A percentile compares a stretch with the other conserved stretches of the same genome.
These are phyloP conservation scores for Solanum chmielewskii DNA, from an alignment of 257 asterid genomes.

Conservation along the genomic window DNA sequence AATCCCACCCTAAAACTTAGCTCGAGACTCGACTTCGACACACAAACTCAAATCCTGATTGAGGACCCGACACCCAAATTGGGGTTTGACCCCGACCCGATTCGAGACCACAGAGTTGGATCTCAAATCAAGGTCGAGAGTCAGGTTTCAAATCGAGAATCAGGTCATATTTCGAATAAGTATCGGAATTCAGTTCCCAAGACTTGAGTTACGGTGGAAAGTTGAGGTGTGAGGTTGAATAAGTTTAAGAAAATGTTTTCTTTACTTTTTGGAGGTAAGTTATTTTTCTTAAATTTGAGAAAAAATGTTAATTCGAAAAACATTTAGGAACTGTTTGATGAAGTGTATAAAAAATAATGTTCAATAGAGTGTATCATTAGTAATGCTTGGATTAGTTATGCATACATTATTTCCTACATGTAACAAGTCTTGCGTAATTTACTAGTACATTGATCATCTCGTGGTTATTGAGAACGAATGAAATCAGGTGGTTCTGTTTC, in stretches of 20 bases:
- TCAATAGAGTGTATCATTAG: neutral
- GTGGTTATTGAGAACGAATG: no score
- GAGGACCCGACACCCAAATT: neutral
- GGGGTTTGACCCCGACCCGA: neutral
- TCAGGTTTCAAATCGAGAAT: neutral
- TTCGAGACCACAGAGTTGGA: neutral
- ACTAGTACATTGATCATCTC: neutral
- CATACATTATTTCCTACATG: neutral
- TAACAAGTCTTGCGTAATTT: neutral
- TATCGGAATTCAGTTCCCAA: neutral
- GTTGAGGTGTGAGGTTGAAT: neutral
- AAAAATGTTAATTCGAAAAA: no score
- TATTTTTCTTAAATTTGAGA: neutral
- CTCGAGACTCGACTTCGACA: neutral
- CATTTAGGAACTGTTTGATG: neutral
- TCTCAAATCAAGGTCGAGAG: neutral
- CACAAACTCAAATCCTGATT: neutral
- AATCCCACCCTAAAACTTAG: neutral
- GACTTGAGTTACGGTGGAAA: neutral
- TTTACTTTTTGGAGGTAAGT: neutral
- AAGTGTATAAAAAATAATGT: neutral
- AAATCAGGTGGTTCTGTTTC: no score
- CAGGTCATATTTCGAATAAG: neutral
- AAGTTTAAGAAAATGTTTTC: neutral
- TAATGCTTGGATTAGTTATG: no score